Percentiles rank a stretch among this genome's conserved stretches.
Conservation (phyloP, 768 basidiomycete genomes). For the Serendipita sp. region DNA sequence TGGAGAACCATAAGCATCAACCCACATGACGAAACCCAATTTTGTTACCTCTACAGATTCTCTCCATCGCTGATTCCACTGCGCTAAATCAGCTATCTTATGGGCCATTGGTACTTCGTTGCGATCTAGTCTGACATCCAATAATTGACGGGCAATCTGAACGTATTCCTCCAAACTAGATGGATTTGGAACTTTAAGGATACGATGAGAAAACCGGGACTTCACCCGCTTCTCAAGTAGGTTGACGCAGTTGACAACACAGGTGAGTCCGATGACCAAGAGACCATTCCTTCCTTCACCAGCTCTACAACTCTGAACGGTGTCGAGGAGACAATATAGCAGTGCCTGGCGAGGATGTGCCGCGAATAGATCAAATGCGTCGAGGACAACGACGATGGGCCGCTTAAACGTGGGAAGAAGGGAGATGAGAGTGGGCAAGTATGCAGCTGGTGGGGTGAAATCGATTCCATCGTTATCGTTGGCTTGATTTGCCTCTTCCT, state of each 20-base stretch:
- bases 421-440: constrained; percentile 58
- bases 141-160: constrained; percentile 28
- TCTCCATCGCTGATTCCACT: constrained; percentile 51
- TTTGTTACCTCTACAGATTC: constrained; percentile 28
- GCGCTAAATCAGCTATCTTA: constrained; percentile 16
- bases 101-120: constrained; percentile 12
- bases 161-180: constrained; percentile 33
- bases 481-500: constrained; percentile 18
- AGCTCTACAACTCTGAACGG: constrained; percentile 69
- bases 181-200: constrained; percentile 59
- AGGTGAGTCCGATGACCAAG: constrained; percentile 74
- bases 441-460: constrained; percentile 45
- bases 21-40: neutral
- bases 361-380: constrained; percentile 88
- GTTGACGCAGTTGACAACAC: constrained; percentile 74
- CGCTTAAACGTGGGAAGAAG: constrained; percentile 61
- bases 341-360: constrained; percentile 82
- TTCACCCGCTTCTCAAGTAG: constrained; percentile 92
- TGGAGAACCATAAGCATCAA: neutral
- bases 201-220: constrained; percentile 88
- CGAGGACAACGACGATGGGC: constrained; percentile 70
- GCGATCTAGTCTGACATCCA: constrained; percentile 20
- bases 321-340: constrained; percentile 89
- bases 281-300: constrained; percentile 46
- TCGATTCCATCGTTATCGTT: constrained; percentile 18